Base-by-base conservation (phyloP, 2,329 filamentous ascomycete species). In the Colletotrichum theobromicola region DNA sequence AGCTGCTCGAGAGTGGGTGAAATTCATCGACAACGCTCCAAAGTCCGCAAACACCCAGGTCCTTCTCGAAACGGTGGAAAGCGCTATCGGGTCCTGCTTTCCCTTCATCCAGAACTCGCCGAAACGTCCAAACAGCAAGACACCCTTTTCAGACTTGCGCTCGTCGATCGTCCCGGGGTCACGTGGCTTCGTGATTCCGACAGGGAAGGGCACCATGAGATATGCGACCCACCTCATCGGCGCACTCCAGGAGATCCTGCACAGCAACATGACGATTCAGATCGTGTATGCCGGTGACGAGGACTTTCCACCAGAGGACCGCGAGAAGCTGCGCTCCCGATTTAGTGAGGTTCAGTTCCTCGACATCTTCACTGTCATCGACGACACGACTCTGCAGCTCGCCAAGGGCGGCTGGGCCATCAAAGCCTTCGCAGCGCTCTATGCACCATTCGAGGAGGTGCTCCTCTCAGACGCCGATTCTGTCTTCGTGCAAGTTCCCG, bases 401-500 rank as follows among this genome's bases (percentile, higher is more conserved):
- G 75, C 73, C 5, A 42, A 78, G 7, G 82, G 82, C 4, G 82
- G 81, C 1, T 86, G 84, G 83, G 85, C 84, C 12, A 82, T 85
- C 71, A 86, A 87, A 60, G 77, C 84, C 3, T 86, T 86, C 26
- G 85, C 84, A 6, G 80, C 80, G 0, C 76, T 86, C 4, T 83
- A 82, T 1, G 81, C 81, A 5, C 76, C 67, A 1, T 85, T 83
- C 61, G 80, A 83, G 15, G 76, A 85, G 24, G 83, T 84, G 9
- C 80, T 86, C 12, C 76, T 86, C 3, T 75, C 84, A 4, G 85
- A 86, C 26, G 81, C 85, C 21, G 84, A 86, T 55, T 79, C 82
- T 1, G 83, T 86, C 0, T 85, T 86, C 60, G 72, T 86, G 0
- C 83, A 85, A 63, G 70, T 78, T 0, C 85, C 85, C 0, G 78